A percentile compares a stretch with the other conserved stretches of the same genome.
phyloP scores from a whole-genome alignment of 352 stramenopile genomes.

The Globisporangium paddicum region DNA sequence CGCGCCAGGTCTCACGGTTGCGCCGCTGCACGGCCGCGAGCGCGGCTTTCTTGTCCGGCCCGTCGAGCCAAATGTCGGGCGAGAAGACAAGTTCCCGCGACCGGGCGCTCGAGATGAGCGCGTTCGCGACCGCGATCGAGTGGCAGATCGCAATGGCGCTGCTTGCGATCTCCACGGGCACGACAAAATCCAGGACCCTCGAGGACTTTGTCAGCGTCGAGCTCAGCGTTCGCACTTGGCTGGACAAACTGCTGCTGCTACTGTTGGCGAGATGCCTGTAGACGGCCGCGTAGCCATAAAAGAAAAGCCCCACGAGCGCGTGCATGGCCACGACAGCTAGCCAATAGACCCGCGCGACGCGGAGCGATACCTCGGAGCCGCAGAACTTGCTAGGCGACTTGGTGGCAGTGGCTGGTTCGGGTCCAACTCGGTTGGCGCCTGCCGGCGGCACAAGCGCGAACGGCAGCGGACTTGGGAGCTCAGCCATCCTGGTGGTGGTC shows the following conservation, averaged over 20 bases:
- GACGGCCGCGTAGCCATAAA: conserved; percentile 11
- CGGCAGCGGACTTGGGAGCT: neutral
- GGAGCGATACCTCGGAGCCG: conserved; percentile 3
- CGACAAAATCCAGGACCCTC: conserved; percentile 2
- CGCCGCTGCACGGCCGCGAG: conserved; percentile 3
- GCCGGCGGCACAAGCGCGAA: conserved; percentile 3
- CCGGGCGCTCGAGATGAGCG: conserved; percentile 10
- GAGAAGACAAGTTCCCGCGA: conserved; percentile 14
- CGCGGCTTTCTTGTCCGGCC: conserved; percentile 6
- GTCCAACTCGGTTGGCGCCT: neutral
- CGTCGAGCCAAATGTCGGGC: conserved; percentile 13
- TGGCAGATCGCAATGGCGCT: conserved; percentile 12
- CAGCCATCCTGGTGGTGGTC: neutral
- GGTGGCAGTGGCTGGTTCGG: neutral
- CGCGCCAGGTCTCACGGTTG: conserved; percentile 10
- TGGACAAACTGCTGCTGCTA: too few species aligned
- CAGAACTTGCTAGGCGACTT: neutral
- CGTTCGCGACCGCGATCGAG: conserved; percentile 11
- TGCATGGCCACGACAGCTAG: neutral
- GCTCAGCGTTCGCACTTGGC: too few species aligned
- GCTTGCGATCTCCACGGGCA: conserved; percentile 4
- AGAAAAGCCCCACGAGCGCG: conserved; percentile 1
- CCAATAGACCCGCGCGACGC: conserved; percentile 8
- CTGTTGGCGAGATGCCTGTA: conserved; percentile 3
- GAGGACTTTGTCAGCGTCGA: neutral